Conservation (phyloP, 1,284 basidiomycete species). For the Albatrellus sp. region DNA sequence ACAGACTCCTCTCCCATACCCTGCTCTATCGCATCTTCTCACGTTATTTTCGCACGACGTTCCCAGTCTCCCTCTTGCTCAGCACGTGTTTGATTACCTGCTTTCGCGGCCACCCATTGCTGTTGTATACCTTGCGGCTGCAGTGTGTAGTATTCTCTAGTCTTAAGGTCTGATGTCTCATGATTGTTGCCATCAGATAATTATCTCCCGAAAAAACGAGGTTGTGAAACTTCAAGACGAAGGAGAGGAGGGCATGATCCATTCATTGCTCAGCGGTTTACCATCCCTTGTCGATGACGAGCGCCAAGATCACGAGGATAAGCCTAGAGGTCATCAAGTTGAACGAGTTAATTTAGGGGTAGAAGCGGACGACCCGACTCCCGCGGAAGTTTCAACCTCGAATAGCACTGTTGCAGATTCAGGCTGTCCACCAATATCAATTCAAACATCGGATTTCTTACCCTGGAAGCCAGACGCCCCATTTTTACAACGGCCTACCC, state of each 20-base stretch:
- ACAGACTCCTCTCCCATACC: slow-evolving; percentile 65
- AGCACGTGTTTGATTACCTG: slow-evolving; percentile 83
- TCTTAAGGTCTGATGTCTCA: neutral
- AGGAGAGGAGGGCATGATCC: slow-evolving; percentile 75
- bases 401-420: too few species aligned
- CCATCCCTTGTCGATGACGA: slow-evolving; percentile 47
- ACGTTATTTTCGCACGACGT: slow-evolving; percentile 89
- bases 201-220: slow-evolving; percentile 49
- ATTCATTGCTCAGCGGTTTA: slow-evolving; percentile 64
- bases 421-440: too few species aligned
- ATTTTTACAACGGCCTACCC: too few species aligned
- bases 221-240: slow-evolving; percentile 41
- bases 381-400: too few species aligned
- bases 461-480: too few species aligned
- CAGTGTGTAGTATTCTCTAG: slow-evolving; percentile 37
- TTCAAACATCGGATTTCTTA: too few species aligned
- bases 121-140: slow-evolving; percentile 72
- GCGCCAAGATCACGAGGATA: slow-evolving; percentile 10
- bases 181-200: slow-evolving; percentile 28
- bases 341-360: neutral
- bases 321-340: neutral
- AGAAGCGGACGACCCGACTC: neutral
- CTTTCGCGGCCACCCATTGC: slow-evolving; percentile 72
- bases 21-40: slow-evolving; percentile 81
- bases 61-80: slow-evolving; percentile 72